phyloP scores from a whole-genome alignment of 1,284 basidiomycete species.

The Phellopilus nigrolimitatus region DNA sequence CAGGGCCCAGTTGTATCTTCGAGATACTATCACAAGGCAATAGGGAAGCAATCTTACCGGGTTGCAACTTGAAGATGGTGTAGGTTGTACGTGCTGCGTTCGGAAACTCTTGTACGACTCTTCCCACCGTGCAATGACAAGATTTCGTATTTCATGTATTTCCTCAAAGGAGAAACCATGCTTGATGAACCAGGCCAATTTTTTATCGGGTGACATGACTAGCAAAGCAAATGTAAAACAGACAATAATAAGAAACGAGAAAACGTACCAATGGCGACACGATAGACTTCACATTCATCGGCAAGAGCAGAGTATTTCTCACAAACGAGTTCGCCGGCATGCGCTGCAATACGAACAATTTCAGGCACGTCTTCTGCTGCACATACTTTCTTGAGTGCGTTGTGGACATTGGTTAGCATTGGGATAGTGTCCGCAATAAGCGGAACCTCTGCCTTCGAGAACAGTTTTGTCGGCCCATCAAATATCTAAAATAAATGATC shows the following conservation, averaged over 20 bases:
- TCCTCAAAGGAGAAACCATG: too few species aligned
- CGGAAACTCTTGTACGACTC: not conserved
- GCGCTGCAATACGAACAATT: too few species aligned
- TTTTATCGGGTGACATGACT: too few species aligned
- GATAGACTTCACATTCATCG: slow-evolving; percentile 26
- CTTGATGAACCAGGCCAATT: too few species aligned
- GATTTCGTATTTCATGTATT: not conserved
- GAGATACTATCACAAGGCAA: too few species aligned
- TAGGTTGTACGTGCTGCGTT: too few species aligned
- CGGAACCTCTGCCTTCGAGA: slow-evolving; percentile 24
- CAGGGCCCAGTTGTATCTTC: too few species aligned
- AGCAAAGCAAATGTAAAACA: not conserved
- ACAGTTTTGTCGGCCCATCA: slow-evolving; percentile 20
- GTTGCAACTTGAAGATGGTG: not conserved
- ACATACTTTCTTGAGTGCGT: slow-evolving; percentile 16
- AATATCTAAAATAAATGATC: slow-evolving; percentile 16
- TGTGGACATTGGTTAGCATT: slow-evolving; percentile 23
- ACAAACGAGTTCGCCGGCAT: too few species aligned
- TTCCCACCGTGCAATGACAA: not conserved
- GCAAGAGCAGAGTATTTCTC: too few species aligned
- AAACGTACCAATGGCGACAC: slow-evolving; percentile 25
- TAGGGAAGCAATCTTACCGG: not conserved
- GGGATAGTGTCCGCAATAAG: slow-evolving; percentile 25
- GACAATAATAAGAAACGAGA: not conserved
- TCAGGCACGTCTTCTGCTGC: too few species aligned